Percentiles rank a stretch among this genome's conserved stretches.
These are phyloP conservation scores for Salvia hispanica DNA, from an alignment of 257 asterid species.

Conservation along the genomic window DNA sequence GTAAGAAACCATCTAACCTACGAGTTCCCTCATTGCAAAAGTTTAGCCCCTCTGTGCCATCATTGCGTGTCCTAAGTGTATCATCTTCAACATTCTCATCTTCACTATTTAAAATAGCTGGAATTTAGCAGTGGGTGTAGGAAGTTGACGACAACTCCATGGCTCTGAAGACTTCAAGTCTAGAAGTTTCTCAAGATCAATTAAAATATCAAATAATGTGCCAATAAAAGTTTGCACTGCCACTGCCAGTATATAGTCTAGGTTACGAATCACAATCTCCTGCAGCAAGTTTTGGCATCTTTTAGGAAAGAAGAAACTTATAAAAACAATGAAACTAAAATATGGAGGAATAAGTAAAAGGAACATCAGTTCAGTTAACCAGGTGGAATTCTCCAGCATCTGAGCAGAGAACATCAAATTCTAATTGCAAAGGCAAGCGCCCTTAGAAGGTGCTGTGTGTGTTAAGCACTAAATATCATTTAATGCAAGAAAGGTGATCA, in stretches of 20 bases:
- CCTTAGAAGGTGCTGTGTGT: neutral
- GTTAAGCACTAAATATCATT: neutral
- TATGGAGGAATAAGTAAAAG: neutral
- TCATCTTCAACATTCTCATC: constrained; percentile 69
- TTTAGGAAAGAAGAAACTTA: constrained; percentile 16
- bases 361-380: neutral
- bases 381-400: constrained; percentile 2
- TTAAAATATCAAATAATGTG: constrained; percentile 72
- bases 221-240: constrained; percentile 59
- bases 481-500: neutral
- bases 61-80: constrained; percentile 51
- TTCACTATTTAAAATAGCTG: constrained; percentile 80
- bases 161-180: constrained; percentile 81
- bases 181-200: constrained; percentile 69
- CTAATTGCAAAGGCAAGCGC: neutral
- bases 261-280: constrained; percentile 90
- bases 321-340: constrained; percentile 5
- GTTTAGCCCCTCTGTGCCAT: constrained; percentile 40
- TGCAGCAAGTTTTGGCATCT: constrained; percentile 48
- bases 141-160: constrained; percentile 85
- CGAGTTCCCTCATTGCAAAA: constrained; percentile 42
- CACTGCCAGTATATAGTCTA: constrained; percentile 82
- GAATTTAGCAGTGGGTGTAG: constrained; percentile 92
- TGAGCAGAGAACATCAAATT: constrained; percentile 6
- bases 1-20: constrained; percentile 66